Percentiles rank a stretch among this genome's conserved stretches.
Evolutionary conservation across 1,284 basidiomycete genomes (phyloP).

Genomic region (Earliella scabrosa): DNA sequence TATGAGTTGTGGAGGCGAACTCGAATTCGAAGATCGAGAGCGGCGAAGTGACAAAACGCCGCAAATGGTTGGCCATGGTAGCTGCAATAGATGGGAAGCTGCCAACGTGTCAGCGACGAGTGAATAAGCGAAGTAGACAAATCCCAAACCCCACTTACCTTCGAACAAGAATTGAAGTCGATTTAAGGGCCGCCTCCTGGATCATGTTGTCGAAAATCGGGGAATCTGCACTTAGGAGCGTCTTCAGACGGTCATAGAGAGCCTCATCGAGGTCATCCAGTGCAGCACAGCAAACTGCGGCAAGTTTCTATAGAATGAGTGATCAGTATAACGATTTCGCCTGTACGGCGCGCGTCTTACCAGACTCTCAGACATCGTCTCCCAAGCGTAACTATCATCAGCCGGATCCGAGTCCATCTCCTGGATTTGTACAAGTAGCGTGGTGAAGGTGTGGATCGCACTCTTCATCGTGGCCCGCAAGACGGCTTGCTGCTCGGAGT

Average conservation of each 20-base stretch:
- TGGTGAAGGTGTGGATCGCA: slow-evolving; percentile 74
- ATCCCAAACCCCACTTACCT: too few relatives aligned
- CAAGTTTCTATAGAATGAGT: slow-evolving; percentile 70
- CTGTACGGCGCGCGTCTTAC: slow-evolving; percentile 35
- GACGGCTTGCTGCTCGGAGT: slow-evolving; percentile 45
- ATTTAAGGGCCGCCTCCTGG: slow-evolving; percentile 86
- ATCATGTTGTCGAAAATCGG: slow-evolving; percentile 82
- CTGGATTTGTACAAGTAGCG: slow-evolving; percentile 75
- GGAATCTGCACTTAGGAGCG: slow-evolving; percentile 82
- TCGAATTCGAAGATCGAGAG: slow-evolving; percentile 88
- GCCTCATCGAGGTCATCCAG: slow-evolving; percentile 70
- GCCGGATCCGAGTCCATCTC: slow-evolving; percentile 80
- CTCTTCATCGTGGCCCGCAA: slow-evolving; percentile 57
- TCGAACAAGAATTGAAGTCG: slow-evolving; percentile 79
- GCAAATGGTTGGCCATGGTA: slow-evolving; percentile 79
- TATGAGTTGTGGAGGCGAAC: slow-evolving; percentile 73
- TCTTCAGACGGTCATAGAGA: slow-evolving; percentile 73
- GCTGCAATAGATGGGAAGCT: slow-evolving; percentile 85
- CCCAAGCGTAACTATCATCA: slow-evolving; percentile 84
- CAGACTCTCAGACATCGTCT: slow-evolving; percentile 85
- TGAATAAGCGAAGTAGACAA: slow-evolving; percentile 20
- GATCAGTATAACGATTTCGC: background rate
- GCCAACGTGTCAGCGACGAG: slow-evolving; percentile 2
- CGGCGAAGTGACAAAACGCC: slow-evolving; percentile 89
- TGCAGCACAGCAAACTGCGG: slow-evolving; percentile 83